Base-by-base conservation (phyloP, 208 protist genomes). In the Endotrypanum monterogeii region DNA sequence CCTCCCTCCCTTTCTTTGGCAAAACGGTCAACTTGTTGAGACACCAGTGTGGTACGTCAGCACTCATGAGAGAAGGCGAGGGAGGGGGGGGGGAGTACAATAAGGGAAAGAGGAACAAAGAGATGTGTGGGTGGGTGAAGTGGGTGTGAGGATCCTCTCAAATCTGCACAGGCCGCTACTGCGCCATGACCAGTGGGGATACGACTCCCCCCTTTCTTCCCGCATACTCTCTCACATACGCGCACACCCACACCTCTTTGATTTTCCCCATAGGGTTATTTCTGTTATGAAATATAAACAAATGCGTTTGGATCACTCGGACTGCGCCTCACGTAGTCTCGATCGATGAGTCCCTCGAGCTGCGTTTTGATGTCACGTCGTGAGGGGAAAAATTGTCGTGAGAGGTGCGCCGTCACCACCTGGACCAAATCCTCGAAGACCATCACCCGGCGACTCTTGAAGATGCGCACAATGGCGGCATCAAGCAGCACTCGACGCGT, bases 291-390 rank as follows among this genome's bases (percentile, higher is more conserved):
- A 54, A 95, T 55, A 67, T 96, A 96, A 32, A 88, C 67, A 62
- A 93, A 86, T 0, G 80, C 63, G 54, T 81, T 76, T 11, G 78
- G 48, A 61, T 88, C 75, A 3, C 52, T 41, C 2, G 85, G 74
- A 65, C 76, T 83, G 60, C 91, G 80, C 58, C 57, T 71, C n/a
- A 96, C 57, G 69, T 90, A 94, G 28, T 84, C 89, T 32, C 88
- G 84, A 50, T 83, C 82, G 41, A 96, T 81, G 39, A 96, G 84
- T 35, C 87, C 86, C 61, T 94, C 85, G 56, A 94, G 69, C 51
- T 83, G 82, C 55, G 71, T 71, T 79, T 96, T 96, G 25, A 96
- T 58, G 44, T 85, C 69, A 8, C 84, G 73, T 39, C 73, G 51
- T 35, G 78, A 76, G 8, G 91, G 87, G 39, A 77, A 18, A 67